Percentiles rank a stretch among this genome's conserved stretches.
These are phyloP conservation scores for Tricladium varicosporioides DNA, from an alignment of 2,329 filamentous ascomycete genomes.

Conservation along the genomic window DNA sequence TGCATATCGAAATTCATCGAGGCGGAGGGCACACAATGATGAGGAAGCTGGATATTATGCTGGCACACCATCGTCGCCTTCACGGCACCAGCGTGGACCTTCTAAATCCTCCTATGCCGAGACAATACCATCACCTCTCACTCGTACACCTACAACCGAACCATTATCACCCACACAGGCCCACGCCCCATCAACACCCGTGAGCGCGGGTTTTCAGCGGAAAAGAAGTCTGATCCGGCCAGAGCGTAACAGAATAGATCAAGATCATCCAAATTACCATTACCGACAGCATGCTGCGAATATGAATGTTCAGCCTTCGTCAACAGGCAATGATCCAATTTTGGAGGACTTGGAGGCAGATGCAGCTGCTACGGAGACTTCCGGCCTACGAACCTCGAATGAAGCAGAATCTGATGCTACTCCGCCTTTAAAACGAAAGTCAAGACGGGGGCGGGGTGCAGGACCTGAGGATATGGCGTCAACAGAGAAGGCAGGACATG, in stretches of 20 bases:
- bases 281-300: conserved; percentile 93
- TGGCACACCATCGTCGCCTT: conserved; percentile 14
- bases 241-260: conserved; percentile 81
- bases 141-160: conserved; percentile 51
- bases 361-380: conserved; percentile 29
- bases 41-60: conserved; percentile 58
- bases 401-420: conserved; percentile 30
- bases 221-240: conserved; percentile 89
- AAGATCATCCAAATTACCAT: conserved; percentile 90
- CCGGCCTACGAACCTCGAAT: conserved; percentile 31
- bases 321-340: conserved; percentile 88
- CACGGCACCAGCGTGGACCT: conserved; percentile 49
- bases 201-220: conserved; percentile 48
- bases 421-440: conserved; percentile 25
- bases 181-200: conserved; percentile 18
- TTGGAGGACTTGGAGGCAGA: conserved; percentile 70
- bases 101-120: conserved; percentile 59
- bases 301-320: conserved; percentile 86
- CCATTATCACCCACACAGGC: conserved; percentile 25
- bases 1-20: conserved; percentile 66
- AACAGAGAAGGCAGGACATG: conserved; percentile 27
- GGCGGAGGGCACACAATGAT: conserved; percentile 63
- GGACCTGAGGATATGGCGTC: conserved; percentile 22
- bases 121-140: conserved; percentile 48
- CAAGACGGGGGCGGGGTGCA: conserved; percentile 23